Conservation (phyloP, 495 filamentous ascomycete species). For the Neurospora africana region DNA sequence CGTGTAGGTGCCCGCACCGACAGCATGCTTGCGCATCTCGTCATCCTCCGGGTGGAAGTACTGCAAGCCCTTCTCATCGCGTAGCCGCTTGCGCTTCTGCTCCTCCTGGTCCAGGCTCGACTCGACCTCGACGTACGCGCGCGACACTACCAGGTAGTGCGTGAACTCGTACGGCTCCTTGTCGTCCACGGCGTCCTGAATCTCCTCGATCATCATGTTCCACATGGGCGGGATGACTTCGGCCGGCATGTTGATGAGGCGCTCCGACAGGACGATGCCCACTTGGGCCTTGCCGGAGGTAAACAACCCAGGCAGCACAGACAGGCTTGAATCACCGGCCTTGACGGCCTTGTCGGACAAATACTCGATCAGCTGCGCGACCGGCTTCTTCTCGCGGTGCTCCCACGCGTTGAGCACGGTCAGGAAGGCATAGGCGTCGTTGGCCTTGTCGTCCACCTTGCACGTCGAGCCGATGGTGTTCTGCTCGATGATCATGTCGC, state of each 20-base stretch:
- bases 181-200: conserved; percentile 78
- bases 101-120: conserved; percentile 63
- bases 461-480: conserved; percentile 85
- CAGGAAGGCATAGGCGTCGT: conserved; percentile 89
- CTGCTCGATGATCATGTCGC: conserved; percentile 83
- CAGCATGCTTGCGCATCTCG: conserved; percentile 62
- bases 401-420: conserved; percentile 78
- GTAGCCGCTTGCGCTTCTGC: conserved; percentile 69
- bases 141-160: conserved; percentile 83
- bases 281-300: conserved; percentile 45
- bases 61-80: conserved; percentile 46
- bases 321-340: not conserved
- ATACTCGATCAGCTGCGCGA: conserved; percentile 62
- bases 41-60: conserved; percentile 99
- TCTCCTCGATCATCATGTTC: conserved; percentile 87
- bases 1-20: conserved; percentile 53
- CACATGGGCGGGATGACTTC: conserved; percentile 95
- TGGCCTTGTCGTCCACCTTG: conserved; percentile 88
- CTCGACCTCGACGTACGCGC: conserved; percentile 78
- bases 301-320: conserved; percentile 40
- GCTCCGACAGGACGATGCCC: conserved; percentile 80
- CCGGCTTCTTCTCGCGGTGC: conserved; percentile 62
- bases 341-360: conserved; percentile 47
- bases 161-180: conserved; percentile 89
- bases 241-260: conserved; percentile 88